Base-by-base conservation (phyloP, 2,329 filamentous ascomycete genomes). In the Epicoccum sorghinum region DNA sequence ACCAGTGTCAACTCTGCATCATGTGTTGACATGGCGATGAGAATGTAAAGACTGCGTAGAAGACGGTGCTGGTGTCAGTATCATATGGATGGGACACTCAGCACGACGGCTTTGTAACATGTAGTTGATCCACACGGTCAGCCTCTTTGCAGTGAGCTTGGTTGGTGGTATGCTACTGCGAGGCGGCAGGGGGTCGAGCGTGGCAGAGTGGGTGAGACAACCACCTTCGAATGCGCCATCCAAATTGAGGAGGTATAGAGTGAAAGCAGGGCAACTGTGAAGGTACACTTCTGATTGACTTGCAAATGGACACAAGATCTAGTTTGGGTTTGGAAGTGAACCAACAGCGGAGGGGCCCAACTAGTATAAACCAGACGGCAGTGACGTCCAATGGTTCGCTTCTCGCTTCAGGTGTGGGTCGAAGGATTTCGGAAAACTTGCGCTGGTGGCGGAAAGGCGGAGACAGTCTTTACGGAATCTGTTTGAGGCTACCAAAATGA, bases 101-200 rank as follows among this genome's bases (percentile, higher is more conserved):
- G 25, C 14, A n/a, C 14, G 22, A 24, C n/a, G 13, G n/a, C 7
- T 9, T 10, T 5, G 14, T 27, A n/a, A 12, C 3, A 2, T 32
- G 39, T 4, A 3, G 14, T 25, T 39, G 22, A 22, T 23, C 35
- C n/a, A 4, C 33, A 14, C 29, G 13, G 54, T 62, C 73, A 75
- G 29, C 70, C 65, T 49, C 72, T 61, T 59, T 75, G 72, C 6
- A 75, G 65, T 9, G 70, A 70, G 37, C 65, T 74, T 41, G 72
- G 72, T 42, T 61, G 66, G 55, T 73, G 62, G 43, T 72, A 74
- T 42, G 55, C 64, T 24, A 63, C 57, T 52, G 65, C 57, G 39
- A 71, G 65, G 42, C 37, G 49, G 57, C 57, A 62, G 18, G 39
- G 35, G 27, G 33, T 51, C 10, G 24, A 47, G 47, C 39, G 44